Evolutionary conservation across 306 rosid genomes (phyloP), one percentile per base, ranked within the genome.

Genomic region (Hippophae gyantsensis): DNA sequence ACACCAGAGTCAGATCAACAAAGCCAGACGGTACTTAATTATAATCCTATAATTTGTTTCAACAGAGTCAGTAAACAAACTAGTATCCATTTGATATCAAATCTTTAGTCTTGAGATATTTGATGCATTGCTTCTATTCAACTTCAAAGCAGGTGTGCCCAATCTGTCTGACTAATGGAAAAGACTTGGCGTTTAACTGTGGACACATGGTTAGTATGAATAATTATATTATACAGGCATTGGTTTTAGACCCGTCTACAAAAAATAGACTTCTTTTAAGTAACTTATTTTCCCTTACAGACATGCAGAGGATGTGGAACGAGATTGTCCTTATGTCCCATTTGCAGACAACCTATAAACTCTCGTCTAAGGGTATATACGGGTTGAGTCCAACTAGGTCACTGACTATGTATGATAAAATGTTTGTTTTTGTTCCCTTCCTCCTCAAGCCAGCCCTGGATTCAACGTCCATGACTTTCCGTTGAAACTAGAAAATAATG

Each of bases 231-330:
- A 12, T 49, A 13, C 14, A 6, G 2, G n/a, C 14, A 12, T 1
- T 2, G 6, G 6, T 13, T 13, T 23, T 49, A 12, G 7, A 7
- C 60, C 13, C 49, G 13, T 52, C 52, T 32, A 69, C 62, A 9
- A 18, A 18, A 18, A 18, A 18, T 18, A 13, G 23, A 45, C 43
- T 13, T n/a, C 52, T 42, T 40, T 52, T 44, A 61, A 9, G 41
- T 57, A 62, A 23, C 3, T 13, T 47, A 42, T 63, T 44, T 18
- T 54, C 67, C 58, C 43, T 68, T 48, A 69, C 82, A 90, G 94
- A 67, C 95, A n/a, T 87, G 98, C 68, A 71, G 87, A 56, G 98
- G 85, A 7, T 87, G 98, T 76, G 89, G 84, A 54, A 38, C 85
- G 52, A 83, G 74, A 66, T 54, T 90, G 74, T 74, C 79, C 38